These are phyloP conservation scores for Tetracentron sinense DNA, from an alignment of 164 flowering plant species.

Conservation along the genomic window DNA sequence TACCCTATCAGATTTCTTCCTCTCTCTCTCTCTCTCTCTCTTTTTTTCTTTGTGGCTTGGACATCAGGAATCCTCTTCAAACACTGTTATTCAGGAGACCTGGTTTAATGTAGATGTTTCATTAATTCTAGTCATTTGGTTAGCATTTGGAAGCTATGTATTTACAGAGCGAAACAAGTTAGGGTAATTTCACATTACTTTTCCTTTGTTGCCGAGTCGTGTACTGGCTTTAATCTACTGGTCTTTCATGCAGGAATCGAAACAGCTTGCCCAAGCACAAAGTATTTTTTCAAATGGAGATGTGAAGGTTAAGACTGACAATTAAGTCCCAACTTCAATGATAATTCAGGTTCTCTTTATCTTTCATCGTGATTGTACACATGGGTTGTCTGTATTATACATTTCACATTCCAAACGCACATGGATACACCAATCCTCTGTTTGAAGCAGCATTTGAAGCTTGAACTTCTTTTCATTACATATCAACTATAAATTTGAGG, in stretches of 20 bases:
- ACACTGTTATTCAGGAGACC: too few relatives aligned
- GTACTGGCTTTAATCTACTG: neutral
- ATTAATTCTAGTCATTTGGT: too few relatives aligned
- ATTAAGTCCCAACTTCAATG: conserved; percentile 17
- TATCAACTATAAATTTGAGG: neutral
- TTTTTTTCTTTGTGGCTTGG: too few relatives aligned
- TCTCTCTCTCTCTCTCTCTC: too few relatives aligned
- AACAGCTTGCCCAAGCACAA: conserved; percentile 66
- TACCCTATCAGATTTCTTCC: too few relatives aligned
- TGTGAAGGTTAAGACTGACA: conserved; percentile 62
- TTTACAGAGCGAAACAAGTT: too few relatives aligned
- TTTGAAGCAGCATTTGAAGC: neutral
- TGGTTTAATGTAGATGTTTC: too few relatives aligned
- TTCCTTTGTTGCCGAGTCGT: neutral
- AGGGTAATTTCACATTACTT: too few relatives aligned
- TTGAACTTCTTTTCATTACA: neutral
- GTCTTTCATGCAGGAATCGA: conserved; percentile 50
- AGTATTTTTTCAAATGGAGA: conserved; percentile 72
- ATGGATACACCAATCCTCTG: neutral
- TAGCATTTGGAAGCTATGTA: too few relatives aligned
- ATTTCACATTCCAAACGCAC: neutral
- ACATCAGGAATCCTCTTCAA: too few relatives aligned
- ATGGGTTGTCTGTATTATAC: neutral
- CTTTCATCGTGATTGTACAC: neutral
- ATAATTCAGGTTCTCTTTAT: too few relatives aligned